Percentiles rank a stretch among this genome's conserved stretches.
phyloP scores from a whole-genome alignment of 2,329 filamentous ascomycete species.

The Thyridium curvatum region DNA sequence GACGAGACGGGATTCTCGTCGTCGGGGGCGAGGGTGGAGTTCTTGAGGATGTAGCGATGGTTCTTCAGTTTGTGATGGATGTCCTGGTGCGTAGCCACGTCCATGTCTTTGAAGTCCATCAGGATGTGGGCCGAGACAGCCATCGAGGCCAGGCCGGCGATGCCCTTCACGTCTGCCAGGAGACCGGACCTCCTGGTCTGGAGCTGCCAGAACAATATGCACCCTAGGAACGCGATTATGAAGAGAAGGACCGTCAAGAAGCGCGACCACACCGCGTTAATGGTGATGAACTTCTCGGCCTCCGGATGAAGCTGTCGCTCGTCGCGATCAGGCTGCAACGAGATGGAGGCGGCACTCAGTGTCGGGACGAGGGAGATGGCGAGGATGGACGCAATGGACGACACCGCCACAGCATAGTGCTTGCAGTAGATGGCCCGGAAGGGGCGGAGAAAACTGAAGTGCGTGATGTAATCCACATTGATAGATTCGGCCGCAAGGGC shows the following conservation, averaged over 20 bases:
- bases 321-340: slow-evolving; percentile 45
- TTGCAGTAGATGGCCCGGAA: slow-evolving; percentile 53
- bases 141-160: slow-evolving; percentile 70
- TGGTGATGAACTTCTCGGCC: slow-evolving; percentile 44
- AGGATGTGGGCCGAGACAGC: slow-evolving; percentile 67
- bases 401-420: slow-evolving; percentile 64
- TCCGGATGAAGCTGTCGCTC: slow-evolving; percentile 33
- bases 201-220: slow-evolving; percentile 53
- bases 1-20: slow-evolving; percentile 36
- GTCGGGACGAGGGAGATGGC: slow-evolving; percentile 65
- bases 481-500: slow-evolving; percentile 59
- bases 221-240: slow-evolving; percentile 52
- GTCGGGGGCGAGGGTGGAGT: slow-evolving; percentile 64
- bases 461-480: slow-evolving; percentile 69
- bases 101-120: slow-evolving; percentile 67
- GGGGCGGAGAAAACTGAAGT: slow-evolving; percentile 59
- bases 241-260: slow-evolving; percentile 50
- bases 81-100: slow-evolving; percentile 57
- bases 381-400: slow-evolving; percentile 57
- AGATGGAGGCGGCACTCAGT: slow-evolving; percentile 56
- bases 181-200: slow-evolving; percentile 59
- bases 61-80: slow-evolving; percentile 64
- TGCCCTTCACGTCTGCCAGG: slow-evolving; percentile 62
- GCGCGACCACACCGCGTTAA: slow-evolving; percentile 55
- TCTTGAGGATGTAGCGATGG: slow-evolving; percentile 62